Evolutionary conservation across 2,329 filamentous ascomycete genomes (phyloP), one percentile per base, ranked within the genome.

Genomic region (Penicillium aurantiogriseum): DNA sequence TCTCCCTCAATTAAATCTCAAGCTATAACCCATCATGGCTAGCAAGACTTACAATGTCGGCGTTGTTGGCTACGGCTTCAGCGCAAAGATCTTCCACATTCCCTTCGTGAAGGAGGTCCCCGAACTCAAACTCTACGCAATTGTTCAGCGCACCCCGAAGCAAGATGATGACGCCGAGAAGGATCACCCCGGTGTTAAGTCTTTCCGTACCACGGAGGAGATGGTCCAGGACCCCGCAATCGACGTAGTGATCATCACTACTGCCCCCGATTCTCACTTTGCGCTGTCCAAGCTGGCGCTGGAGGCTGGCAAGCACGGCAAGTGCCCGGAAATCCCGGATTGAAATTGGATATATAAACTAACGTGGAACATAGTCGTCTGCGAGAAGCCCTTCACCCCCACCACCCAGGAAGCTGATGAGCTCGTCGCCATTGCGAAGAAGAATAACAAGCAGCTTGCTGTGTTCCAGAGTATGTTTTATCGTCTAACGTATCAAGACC

Each of bases 341-440:
- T 6, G 10, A 9, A 15, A 23, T n/a, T 10, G 8, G 5, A 13
- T 2, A 35, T 21, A 35, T 36, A 23, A 52, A 31, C 38, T 54
- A 36, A 45, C 39, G 2, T 27, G 9, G 10, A 10, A 35, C 11
- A 23, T 23, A 79, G 88, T 92, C 27, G 79, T 93, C 51, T 88
- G 89, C 48, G 90, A 93, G 78, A 93, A 93, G 79, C 90, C 90
- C 2, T 93, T 93, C 71, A 88, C 90, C 13, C 87, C 89, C 21
- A 89, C 86, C 1, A 79, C 83, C 1, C 79, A 83, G 57, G 86
- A 92, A 74, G 89, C 89, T 11, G 80, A 84, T 35, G 76, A 84
- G 63, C 83, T 93, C 7, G 81, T 83, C 44, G 72, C 74, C 10
- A 75, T 87, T 49, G 83, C 87, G 10, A 73, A 79, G 61, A 72